Percentiles rank a stretch among this genome's conserved stretches.
Evolutionary conservation across 179 eudicot genomes (phyloP).

Genomic region (Amaranthus tricolor): DNA sequence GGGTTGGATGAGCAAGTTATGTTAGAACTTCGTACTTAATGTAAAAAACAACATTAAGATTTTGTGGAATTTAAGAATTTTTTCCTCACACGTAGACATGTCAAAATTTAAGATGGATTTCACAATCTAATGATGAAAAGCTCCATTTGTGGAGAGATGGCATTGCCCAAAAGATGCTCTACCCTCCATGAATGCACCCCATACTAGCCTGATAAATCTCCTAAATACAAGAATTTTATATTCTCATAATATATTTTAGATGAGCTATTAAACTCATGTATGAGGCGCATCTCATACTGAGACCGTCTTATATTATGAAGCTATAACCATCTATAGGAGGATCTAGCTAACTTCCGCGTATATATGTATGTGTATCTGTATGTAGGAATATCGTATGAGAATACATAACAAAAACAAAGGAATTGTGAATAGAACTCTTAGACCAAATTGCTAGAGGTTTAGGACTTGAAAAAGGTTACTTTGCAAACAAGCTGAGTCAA

Average conservation of each 20-base stretch:
- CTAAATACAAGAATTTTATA: slow-evolving; percentile 25
- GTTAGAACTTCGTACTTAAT: no score
- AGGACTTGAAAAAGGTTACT: slow-evolving; percentile 20
- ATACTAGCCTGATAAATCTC: slow-evolving; percentile 44
- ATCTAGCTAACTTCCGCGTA: no score
- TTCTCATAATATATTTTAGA: neutral
- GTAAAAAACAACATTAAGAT: no score
- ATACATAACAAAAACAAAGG: neutral
- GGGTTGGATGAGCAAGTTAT: no score
- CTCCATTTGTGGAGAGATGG: slow-evolving; percentile 41
- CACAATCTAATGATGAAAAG: slow-evolving; percentile 9
- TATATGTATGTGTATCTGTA: neutral
- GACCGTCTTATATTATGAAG: neutral
- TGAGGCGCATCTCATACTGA: neutral
- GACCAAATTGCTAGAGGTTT: slow-evolving; percentile 18
- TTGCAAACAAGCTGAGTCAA: slow-evolving; percentile 6
- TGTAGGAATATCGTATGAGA: slow-evolving; percentile 15
- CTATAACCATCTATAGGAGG: neutral
- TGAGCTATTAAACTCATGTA: neutral
- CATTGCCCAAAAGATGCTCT: slow-evolving; percentile 25
- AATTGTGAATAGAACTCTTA: slow-evolving; percentile 9
- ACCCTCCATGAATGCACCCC: slow-evolving; percentile 33
- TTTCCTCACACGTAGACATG: no score
- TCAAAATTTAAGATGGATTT: no score
- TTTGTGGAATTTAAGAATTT: no score